Evolutionary conservation across 352 stramenopile species (phyloP), one percentile per base, ranked within the genome.

Genomic region (Phytophthora agathidicida): DNA sequence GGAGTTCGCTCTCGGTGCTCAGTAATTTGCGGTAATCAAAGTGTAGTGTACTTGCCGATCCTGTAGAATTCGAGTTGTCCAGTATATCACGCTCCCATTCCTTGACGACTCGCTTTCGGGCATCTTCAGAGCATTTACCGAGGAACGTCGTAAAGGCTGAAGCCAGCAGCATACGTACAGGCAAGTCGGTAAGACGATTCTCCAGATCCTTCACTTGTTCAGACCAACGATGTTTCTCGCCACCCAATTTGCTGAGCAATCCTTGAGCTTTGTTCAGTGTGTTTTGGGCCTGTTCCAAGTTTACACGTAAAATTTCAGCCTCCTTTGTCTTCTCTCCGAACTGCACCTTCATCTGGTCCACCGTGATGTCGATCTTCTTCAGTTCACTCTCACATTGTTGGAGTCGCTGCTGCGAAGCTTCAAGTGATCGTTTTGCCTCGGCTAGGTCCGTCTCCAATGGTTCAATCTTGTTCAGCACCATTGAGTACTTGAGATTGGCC

Each of bases 391-490:
- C 88, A 53, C 94, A 98, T 19, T 92, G 75, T 7, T 88, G 66
- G 2, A 98, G 75, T 1, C 92, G 86, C 39, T 96, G 77, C 43
- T 97, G 86, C 0, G 83, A 96, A 7, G 85, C 88, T 14, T 96
- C 86, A 2, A 98, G 76, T 3, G 83, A 93, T 7, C 65, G 56
- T 44, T 96, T 96, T 6, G 96, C 96, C 46, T 98, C 86, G 0
- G 88, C 73, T 3, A 98, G 66, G 51, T 98, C 91, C 1, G 72
- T 86, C 69, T 98, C 86, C 3, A 99, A 68, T 0, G 96, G 96
- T 49, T 97, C 82, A 30, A 99, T 98, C 63, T 98, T 98, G 65
- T 97, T 96, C 16, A 99, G 79, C 24, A 99, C 94, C 65, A 97
- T 92, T 13, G 82, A 95, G 65, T 98, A 99, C 53, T 97, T 91